Evolutionary conservation across 352 stramenopile species (phyloP), one percentile per base, ranked within the genome.

Genomic region (Plasmopara viticola): DNA sequence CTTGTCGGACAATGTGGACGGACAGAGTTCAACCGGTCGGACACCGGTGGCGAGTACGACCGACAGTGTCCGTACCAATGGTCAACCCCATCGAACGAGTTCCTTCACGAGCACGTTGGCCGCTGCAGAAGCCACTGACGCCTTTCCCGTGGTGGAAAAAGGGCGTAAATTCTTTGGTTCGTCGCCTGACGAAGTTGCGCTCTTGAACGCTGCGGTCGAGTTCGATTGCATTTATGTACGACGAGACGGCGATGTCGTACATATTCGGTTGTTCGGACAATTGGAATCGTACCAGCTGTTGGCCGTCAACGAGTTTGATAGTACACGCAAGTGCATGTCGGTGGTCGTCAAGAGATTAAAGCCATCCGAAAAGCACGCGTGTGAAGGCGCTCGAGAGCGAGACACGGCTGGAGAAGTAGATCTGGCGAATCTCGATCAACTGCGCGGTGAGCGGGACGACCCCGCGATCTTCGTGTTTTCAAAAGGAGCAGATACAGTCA

Each of bases 401-500:
- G 66, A 75, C 31, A 73, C 35, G 17, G 58, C 68, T 2, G 45
- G 42, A 0, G 67, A 78, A 28, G 39, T 74, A 3, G 62, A 78
- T n/a, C 48, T 44, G 0, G 54, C 66, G 2, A 56, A 75, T 14
- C 40, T 72, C 0, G 48, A 74, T 3, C 42, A 52, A 13, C 38
- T 65, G 2, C 52, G 14, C 8, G 48, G 56, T n/a, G 61, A 60
- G 0, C 60, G 4, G 1, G 48, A 74, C 37, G 57, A 79, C 0
- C 70, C 83, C 13, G 77, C 86, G 4, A 75, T 94, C 13, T 67
- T 88, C 2, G 66, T 94, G 0, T 95, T 92, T 41, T 87, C 72
- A 13, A 96, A 97, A 61, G 88, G 88, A 7, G 83, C 87, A 9
- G 88, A 96, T 55, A 95, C 81, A 0, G 67, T 95, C 5, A 95